phyloP scores from a whole-genome alignment of 306 rosid genomes.

The Fragaria ananassa region DNA sequence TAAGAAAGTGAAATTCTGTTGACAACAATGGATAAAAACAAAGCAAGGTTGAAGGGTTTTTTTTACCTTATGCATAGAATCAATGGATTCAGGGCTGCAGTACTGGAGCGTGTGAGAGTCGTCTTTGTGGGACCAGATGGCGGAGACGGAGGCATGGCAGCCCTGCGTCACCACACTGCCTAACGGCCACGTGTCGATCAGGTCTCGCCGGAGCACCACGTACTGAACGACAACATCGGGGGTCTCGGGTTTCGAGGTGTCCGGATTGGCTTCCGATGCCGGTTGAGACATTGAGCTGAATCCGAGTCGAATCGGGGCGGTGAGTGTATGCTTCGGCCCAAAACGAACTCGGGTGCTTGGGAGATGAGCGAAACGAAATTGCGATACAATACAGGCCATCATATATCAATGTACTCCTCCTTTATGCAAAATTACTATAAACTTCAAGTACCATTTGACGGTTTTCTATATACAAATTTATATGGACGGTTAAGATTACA shows the following conservation, averaged over 20 bases:
- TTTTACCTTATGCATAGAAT: slow-evolving; percentile 78
- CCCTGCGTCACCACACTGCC: slow-evolving; percentile 88
- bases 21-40: neutral
- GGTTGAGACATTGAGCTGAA: slow-evolving; percentile 65
- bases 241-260: slow-evolving; percentile 24
- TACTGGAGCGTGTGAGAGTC: slow-evolving; percentile 58
- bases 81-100: slow-evolving; percentile 67
- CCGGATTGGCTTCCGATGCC: slow-evolving; percentile 23
- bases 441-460: no score
- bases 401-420: neutral
- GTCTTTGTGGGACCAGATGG: slow-evolving; percentile 66
- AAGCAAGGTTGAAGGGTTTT: neutral
- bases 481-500: no score
- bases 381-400: slow-evolving; percentile 42
- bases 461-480: no score
- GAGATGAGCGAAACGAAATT: slow-evolving; percentile 28
- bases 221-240: slow-evolving; percentile 63
- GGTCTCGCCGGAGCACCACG: slow-evolving; percentile 92
- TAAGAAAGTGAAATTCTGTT: neutral
- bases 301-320: slow-evolving; percentile 33
- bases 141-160: slow-evolving; percentile 86
- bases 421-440: no score
- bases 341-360: slow-evolving; percentile 3
- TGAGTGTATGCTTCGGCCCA: slow-evolving; percentile 16
- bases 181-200: slow-evolving; percentile 77